phyloP scores from a whole-genome alignment of 192 early-diverging fungal species.

The Polychytrium aggregatum region DNA sequence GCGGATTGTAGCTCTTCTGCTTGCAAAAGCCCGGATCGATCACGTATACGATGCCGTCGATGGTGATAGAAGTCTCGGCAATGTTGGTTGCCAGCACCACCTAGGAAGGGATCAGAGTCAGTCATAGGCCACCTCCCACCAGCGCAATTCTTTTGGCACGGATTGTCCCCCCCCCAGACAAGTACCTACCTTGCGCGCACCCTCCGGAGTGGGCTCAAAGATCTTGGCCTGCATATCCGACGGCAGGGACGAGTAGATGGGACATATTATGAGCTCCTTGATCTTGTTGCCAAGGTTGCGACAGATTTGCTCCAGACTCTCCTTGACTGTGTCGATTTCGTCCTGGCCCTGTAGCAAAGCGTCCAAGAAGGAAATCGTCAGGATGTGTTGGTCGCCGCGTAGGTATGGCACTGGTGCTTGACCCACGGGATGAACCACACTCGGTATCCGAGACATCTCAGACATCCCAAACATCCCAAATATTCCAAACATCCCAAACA shows the following conservation, averaged over 20 bases:
- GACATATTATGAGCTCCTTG: slow-evolving; percentile 68
- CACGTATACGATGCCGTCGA: slow-evolving; percentile 95
- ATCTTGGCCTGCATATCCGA: slow-evolving; percentile 92
- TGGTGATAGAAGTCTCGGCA: slow-evolving; percentile 96
- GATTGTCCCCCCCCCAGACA: neutral
- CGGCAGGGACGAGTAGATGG: slow-evolving; percentile 89
- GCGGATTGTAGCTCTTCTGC: slow-evolving; percentile 93
- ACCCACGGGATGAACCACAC: too few relatives aligned
- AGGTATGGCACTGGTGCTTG: neutral
- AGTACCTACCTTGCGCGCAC: slow-evolving; percentile 38
- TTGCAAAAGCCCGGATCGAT: slow-evolving; percentile 94
- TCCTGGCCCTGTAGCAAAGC: slow-evolving; percentile 69
- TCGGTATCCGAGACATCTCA: too few relatives aligned
- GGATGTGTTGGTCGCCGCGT: too few relatives aligned
- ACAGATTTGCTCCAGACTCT: slow-evolving; percentile 62
- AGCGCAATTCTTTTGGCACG: too few relatives aligned
- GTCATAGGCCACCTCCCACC: too few relatives aligned
- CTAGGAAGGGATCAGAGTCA: too few relatives aligned
- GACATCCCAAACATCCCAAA: too few relatives aligned
- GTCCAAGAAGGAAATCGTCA: neutral
- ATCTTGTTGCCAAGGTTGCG: slow-evolving; percentile 78
- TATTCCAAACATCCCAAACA: too few relatives aligned
- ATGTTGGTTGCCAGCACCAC: slow-evolving; percentile 98
- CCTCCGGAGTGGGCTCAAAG: slow-evolving; percentile 80
- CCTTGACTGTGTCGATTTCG: slow-evolving; percentile 90